Conservation (phyloP, 441 rosid species). For the Metrosideros polymorpha region DNA sequence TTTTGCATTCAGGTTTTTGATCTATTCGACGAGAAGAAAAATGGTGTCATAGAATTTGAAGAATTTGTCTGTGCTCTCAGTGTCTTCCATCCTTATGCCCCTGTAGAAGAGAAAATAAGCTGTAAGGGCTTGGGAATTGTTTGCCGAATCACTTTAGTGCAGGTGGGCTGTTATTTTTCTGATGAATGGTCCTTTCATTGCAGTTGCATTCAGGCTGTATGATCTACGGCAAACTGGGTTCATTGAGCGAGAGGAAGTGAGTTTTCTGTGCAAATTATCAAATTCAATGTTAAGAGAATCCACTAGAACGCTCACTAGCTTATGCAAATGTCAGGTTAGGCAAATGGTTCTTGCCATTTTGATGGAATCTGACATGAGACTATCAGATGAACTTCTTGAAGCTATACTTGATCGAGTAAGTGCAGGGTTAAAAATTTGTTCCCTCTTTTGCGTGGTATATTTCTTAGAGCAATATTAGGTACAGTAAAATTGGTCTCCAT, state of each 20-base stretch:
- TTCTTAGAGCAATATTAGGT: neutral
- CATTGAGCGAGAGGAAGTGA: constrained; percentile 80
- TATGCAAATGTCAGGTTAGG: constrained; percentile 37
- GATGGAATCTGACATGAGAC: constrained; percentile 40
- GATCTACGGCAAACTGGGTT: constrained; percentile 78
- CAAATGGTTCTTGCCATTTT: constrained; percentile 68
- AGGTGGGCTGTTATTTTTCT: neutral
- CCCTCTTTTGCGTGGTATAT: neutral
- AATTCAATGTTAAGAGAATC: neutral
- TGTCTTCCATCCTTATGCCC: constrained; percentile 78
- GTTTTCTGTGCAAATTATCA: neutral
- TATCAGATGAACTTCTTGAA: constrained; percentile 48
- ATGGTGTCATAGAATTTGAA: constrained; percentile 84
- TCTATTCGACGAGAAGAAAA: constrained; percentile 71
- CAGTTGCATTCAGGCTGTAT: constrained; percentile 84
- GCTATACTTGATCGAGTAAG: constrained; percentile 53
- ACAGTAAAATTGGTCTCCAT: neutral
- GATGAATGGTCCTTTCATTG: constrained; percentile 1
- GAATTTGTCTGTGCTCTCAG: constrained; percentile 67
- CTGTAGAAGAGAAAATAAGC: constrained; percentile 61
- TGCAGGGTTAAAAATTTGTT: neutral
- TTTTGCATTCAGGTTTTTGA: constrained; percentile 44
- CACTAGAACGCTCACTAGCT: neutral
- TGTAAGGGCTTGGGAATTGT: constrained; percentile 36
- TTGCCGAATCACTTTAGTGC: neutral